phyloP scores from a whole-genome alignment of 2,329 filamentous ascomycete genomes.

The Blastomyces gilchristii region DNA sequence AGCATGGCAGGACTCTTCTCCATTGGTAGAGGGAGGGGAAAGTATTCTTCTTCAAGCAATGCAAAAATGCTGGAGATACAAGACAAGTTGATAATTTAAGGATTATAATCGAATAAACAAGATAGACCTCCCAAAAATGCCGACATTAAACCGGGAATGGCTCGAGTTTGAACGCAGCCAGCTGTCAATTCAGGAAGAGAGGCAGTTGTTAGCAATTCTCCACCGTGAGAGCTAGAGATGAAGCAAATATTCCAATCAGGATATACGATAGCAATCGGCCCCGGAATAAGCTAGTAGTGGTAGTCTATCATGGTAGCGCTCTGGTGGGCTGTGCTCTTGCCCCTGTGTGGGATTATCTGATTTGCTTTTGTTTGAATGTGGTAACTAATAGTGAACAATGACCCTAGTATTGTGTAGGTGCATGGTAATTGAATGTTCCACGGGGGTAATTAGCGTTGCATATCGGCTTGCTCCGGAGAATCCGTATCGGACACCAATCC shows the following conservation, averaged over 20 bases:
- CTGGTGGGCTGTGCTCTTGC: neutral
- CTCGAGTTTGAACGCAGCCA: neutral
- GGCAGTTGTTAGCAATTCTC: neutral
- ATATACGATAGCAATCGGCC: slow-evolving; percentile 6
- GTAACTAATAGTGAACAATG: neutral
- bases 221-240: slow-evolving; percentile 4
- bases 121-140: neutral
- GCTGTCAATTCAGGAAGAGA: neutral
- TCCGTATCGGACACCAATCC: slow-evolving; percentile 10
- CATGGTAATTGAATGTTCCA: slow-evolving; percentile 6
- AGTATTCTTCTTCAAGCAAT: neutral
- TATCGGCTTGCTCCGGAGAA: slow-evolving; percentile 17
- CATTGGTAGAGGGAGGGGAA: neutral
- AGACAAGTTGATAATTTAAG: neutral
- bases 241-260: slow-evolving; percentile 5
- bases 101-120: neutral
- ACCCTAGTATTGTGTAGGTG: slow-evolving; percentile 3
- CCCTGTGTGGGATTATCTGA: neutral
- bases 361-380: neutral
- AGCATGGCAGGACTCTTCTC: neutral
- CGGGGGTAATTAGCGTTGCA: slow-evolving; percentile 15
- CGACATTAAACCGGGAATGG: slow-evolving; percentile 5
- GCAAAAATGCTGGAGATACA: neutral
- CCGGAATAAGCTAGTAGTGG: neutral
- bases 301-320: slow-evolving; percentile 7